These are phyloP conservation scores for Farysia itapuensis DNA, from an alignment of 1,284 basidiomycete species.

Conservation along the genomic window DNA sequence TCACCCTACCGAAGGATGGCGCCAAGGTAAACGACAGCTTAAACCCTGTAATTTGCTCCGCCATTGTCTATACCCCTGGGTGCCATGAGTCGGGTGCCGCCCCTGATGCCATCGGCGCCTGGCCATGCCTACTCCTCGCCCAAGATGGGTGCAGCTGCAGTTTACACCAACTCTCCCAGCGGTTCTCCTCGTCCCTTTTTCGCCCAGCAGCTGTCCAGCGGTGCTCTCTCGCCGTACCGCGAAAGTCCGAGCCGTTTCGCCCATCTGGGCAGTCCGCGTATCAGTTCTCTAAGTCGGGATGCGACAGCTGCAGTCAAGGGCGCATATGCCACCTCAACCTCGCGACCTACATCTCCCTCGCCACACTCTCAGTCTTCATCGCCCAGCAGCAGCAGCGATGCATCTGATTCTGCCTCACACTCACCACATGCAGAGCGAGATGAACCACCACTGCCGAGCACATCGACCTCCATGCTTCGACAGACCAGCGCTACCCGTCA, in stretches of 20 bases:
- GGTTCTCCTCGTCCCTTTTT: slow-evolving; percentile 47
- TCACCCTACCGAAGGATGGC: too few relatives aligned
- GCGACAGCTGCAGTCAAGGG: slow-evolving; percentile 40
- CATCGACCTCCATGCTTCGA: not conserved
- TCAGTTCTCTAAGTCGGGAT: slow-evolving; percentile 52
- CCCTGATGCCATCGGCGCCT: slow-evolving; percentile 23
- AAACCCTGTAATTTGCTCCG: too few relatives aligned
- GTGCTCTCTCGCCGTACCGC: slow-evolving; percentile 50
- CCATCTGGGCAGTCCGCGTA: slow-evolving; percentile 45
- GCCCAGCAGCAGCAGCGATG: slow-evolving; percentile 20
- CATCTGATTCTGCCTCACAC: slow-evolving; percentile 8
- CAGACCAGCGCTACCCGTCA: not conserved
- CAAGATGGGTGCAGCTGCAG: slow-evolving; percentile 28
- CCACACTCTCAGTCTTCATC: slow-evolving; percentile 35
- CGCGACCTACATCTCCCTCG: slow-evolving; percentile 43
- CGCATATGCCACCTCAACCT: slow-evolving; percentile 50
- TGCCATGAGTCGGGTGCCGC: slow-evolving; percentile 43
- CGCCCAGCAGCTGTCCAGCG: slow-evolving; percentile 42
- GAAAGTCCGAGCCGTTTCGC: slow-evolving; percentile 50
- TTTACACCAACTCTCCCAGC: slow-evolving; percentile 37
- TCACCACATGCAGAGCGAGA: slow-evolving; percentile 10
- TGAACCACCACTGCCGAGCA: slow-evolving; percentile 1
- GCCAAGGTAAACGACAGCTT: too few relatives aligned
- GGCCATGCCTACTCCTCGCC: slow-evolving; percentile 30
- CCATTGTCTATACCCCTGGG: too few relatives aligned